Evolutionary conservation across 176 grass and related monocot genomes (phyloP).

Genomic region (Carex littledalei): DNA sequence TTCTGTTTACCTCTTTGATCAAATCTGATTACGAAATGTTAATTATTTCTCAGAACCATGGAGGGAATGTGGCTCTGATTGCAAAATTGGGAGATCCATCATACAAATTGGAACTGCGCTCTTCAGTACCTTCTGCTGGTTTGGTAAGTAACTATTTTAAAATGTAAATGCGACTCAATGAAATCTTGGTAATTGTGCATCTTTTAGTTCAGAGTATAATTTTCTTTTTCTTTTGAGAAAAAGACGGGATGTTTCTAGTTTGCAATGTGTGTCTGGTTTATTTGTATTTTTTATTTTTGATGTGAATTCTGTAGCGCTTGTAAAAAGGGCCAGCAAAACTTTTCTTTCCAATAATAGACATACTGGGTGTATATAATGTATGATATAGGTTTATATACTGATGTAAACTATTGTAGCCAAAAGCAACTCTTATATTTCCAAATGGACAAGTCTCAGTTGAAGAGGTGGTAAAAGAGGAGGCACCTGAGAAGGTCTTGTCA

Average conservation of each 20-base stretch:
- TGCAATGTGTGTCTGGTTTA: not conserved
- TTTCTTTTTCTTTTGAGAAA: not conserved
- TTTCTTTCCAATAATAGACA: not conserved
- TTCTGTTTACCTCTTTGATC: not conserved
- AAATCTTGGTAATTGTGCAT: not conserved
- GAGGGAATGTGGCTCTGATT: slow-evolving; percentile 60
- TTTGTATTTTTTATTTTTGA: not conserved
- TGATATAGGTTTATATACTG: slow-evolving; percentile 20
- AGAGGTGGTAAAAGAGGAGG: slow-evolving; percentile 47
- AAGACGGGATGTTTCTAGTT: not conserved
- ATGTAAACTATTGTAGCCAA: slow-evolving; percentile 54
- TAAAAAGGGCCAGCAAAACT: not conserved
- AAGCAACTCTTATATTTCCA: slow-evolving; percentile 62
- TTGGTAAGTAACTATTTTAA: slow-evolving; percentile 41
- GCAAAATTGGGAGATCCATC: slow-evolving; percentile 68
- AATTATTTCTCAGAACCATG: slow-evolving; percentile 52
- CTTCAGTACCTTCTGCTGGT: slow-evolving; percentile 58
- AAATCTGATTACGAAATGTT: not conserved
- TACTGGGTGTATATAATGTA: slow-evolving; percentile 2
- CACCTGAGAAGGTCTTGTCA: slow-evolving; percentile 44
- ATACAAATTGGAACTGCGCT: slow-evolving; percentile 79
- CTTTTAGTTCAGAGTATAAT: not conserved
- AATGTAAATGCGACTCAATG: not conserved
- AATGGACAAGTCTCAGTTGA: slow-evolving; percentile 80
- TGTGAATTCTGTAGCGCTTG: not conserved